Conservation (phyloP, 495 filamentous ascomycete species). For the Aspergillus steynii region DNA sequence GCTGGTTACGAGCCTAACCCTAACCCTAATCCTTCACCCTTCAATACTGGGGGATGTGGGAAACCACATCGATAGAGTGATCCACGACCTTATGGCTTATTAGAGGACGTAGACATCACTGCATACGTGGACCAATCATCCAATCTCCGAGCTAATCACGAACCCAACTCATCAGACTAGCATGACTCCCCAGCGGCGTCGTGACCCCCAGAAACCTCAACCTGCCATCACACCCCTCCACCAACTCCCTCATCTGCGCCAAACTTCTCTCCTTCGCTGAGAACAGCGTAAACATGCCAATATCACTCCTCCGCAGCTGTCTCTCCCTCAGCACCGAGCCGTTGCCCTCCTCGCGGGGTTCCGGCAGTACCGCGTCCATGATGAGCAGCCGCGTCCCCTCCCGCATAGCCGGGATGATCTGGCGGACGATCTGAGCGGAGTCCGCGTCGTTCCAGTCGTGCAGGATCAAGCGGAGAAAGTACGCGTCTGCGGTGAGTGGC, state of each 20-base stretch:
- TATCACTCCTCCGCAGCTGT: not conserved
- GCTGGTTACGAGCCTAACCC: no score
- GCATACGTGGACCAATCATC: no score
- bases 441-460: constrained; percentile 3
- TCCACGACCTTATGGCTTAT: no score
- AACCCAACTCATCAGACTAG: not conserved
- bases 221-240: not conserved
- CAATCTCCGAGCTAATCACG: not conserved
- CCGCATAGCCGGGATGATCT: not conserved
- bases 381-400: not conserved
- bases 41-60: no score
- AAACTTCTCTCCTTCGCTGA: not conserved
- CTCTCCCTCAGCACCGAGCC: not conserved
- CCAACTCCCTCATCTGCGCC: not conserved
- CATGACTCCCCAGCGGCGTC: not conserved
- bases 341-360: not conserved
- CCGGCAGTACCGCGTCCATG: not conserved
- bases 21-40: no score
- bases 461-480: not conserved
- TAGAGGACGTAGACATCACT: no score
- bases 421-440: not conserved
- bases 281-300: not conserved
- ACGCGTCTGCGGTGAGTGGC: not conserved
- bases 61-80: no score
- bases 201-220: not conserved